A percentile compares a stretch with the other conserved stretches of the same genome.
Conservation (phyloP, 2,329 filamentous ascomycete species). For the Graphilbum fragrans region DNA sequence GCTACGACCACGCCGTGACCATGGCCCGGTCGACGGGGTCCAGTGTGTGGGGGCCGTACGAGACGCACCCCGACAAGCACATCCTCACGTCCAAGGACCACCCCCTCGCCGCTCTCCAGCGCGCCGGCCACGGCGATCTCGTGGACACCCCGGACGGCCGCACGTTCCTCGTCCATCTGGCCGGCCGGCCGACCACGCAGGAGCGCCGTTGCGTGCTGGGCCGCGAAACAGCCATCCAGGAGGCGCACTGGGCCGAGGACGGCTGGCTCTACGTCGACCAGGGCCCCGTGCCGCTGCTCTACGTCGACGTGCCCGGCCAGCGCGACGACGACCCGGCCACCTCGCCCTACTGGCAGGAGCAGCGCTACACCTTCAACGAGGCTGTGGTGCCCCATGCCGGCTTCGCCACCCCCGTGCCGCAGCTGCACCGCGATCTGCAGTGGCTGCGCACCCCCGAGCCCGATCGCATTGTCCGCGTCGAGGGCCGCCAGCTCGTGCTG, state of each 20-base stretch:
- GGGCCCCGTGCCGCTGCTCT: constrained; percentile 40
- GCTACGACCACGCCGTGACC: constrained; percentile 46
- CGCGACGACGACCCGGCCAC: constrained; percentile 25
- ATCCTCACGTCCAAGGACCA: constrained; percentile 41
- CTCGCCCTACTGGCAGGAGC: constrained; percentile 34
- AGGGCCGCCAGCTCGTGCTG: constrained; percentile 26
- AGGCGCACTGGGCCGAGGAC: constrained; percentile 44
- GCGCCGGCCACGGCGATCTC: constrained; percentile 40
- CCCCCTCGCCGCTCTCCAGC: constrained; percentile 35
- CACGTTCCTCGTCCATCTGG: constrained; percentile 41
- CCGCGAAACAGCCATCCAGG: constrained; percentile 45
- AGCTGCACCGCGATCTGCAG: constrained; percentile 39
- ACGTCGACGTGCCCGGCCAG: constrained; percentile 35
- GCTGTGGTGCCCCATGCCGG: constrained; percentile 26
- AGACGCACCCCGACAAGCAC: constrained; percentile 43
- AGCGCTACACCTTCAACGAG: constrained; percentile 31
- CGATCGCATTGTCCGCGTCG: constrained; percentile 35
- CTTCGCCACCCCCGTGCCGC: constrained; percentile 9
- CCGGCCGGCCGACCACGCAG: constrained; percentile 37
- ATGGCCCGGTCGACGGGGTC: constrained; percentile 33
- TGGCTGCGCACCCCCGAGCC: constrained; percentile 45
- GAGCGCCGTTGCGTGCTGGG: constrained; percentile 39
- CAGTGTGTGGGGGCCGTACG: constrained; percentile 47
- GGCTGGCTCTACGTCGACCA: constrained; percentile 52
- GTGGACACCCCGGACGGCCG: constrained; percentile 36